Evolutionary conservation across 1,284 basidiomycete species (phyloP).

Genomic region (Ustilago lituana): DNA sequence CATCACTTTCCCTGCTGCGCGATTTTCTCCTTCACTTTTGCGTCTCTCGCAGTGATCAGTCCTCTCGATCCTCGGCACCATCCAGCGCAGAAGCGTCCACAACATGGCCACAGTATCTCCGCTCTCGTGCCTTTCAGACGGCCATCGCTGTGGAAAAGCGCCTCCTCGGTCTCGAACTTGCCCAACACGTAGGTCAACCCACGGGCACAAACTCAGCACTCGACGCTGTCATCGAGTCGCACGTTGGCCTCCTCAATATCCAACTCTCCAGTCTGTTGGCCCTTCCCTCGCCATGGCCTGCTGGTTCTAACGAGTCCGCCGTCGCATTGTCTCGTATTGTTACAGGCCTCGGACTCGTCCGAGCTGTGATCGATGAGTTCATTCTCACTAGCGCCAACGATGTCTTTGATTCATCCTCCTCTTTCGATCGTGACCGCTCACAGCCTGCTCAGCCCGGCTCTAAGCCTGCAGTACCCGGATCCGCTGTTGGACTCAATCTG

Average conservation of each 20-base stretch:
- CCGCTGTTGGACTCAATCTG: slow-evolving; percentile 46
- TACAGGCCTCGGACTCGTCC: slow-evolving; percentile 44
- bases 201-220: slow-evolving; percentile 19
- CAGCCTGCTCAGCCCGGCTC: slow-evolving; percentile 14
- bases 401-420: slow-evolving; percentile 27
- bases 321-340: slow-evolving; percentile 22
- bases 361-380: slow-evolving; percentile 46
- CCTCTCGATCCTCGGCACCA: slow-evolving; percentile 12
- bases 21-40: slow-evolving; percentile 54
- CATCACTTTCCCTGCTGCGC: slow-evolving; percentile 33
- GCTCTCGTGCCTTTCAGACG: slow-evolving; percentile 48
- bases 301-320: slow-evolving; percentile 26
- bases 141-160: slow-evolving; percentile 53
- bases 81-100: slow-evolving; percentile 11
- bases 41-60: slow-evolving; percentile 36
- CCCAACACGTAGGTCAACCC: slow-evolving; percentile 34
- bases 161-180: slow-evolving; percentile 47
- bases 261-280: slow-evolving; percentile 38
- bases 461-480: slow-evolving; percentile 37
- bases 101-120: slow-evolving; percentile 49
- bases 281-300: slow-evolving; percentile 40
- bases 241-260: slow-evolving; percentile 39
- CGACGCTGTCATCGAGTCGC: slow-evolving; percentile 23
- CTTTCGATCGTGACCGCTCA: slow-evolving; percentile 17
- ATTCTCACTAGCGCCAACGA: slow-evolving; percentile 45